Evolutionary conservation across 2,329 filamentous ascomycete species (phyloP).

Genomic region (Aspergillus eucalypticola): DNA sequence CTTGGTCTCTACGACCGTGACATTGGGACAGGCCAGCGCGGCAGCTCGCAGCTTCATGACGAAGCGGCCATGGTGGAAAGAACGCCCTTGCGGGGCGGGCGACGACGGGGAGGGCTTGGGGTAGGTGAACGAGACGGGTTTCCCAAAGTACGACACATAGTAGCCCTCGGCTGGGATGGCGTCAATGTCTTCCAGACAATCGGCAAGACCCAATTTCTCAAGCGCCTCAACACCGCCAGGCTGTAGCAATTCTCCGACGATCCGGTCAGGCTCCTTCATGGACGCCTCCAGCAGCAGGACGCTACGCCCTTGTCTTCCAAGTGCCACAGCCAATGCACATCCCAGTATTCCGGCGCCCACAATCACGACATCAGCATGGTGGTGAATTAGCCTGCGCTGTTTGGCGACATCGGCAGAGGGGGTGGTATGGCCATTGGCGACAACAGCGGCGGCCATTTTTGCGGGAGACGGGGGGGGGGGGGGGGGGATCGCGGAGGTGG

Average conservation of each 20-base stretch:
- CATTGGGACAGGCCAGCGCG: slow-evolving; percentile 74
- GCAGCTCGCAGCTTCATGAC: slow-evolving; percentile 77
- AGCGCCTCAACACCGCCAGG: slow-evolving; percentile 85
- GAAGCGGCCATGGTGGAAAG: slow-evolving; percentile 94
- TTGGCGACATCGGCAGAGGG: slow-evolving; percentile 34
- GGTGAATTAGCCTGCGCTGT: slow-evolving; percentile 54
- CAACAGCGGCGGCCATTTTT: slow-evolving; percentile 29
- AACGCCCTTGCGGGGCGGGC: slow-evolving; percentile 68
- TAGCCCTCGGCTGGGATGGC: slow-evolving; percentile 81
- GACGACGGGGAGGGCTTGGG: slow-evolving; percentile 57
- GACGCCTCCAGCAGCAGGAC: slow-evolving; percentile 87
- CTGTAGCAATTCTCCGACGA: slow-evolving; percentile 92
- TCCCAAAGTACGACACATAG: slow-evolving; percentile 78
- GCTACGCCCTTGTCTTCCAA: slow-evolving; percentile 86
- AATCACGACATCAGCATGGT: slow-evolving; percentile 79
- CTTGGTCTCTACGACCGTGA: slow-evolving; percentile 88
- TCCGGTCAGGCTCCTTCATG: slow-evolving; percentile 89
- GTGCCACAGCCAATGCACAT: slow-evolving; percentile 78
- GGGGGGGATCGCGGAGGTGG: background rate
- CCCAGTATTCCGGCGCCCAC: slow-evolving; percentile 90
- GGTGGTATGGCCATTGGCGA: slow-evolving; percentile 26
- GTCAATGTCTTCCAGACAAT: slow-evolving; percentile 88
- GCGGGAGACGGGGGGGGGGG: slow-evolving; percentile 5
- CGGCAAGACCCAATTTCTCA: slow-evolving; percentile 72
- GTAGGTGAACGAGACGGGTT: slow-evolving; percentile 75